A percentile compares a stretch with the other conserved stretches of the same genome.
Evolutionary conservation across 208 protist genomes (phyloP).

Genomic region (Acanthamoeba castellanii): DNA sequence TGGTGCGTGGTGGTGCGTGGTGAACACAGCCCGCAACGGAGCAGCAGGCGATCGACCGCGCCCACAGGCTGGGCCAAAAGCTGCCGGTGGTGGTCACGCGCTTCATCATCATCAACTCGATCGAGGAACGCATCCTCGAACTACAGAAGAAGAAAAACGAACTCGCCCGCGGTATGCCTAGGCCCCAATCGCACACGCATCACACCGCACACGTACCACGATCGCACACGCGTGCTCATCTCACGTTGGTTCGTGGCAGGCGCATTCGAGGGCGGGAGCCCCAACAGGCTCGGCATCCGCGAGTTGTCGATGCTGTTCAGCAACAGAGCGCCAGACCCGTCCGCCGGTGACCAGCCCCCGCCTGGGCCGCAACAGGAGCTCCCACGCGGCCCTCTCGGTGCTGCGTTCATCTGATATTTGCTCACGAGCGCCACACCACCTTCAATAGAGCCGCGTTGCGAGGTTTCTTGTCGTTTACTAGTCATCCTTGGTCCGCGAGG

Average conservation of each 20-base stretch:
- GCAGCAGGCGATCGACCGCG: conserved; percentile 38
- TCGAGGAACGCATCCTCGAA: conserved; percentile 39
- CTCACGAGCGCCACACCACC: too few relatives aligned
- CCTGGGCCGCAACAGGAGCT: neutral
- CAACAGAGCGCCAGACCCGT: neutral
- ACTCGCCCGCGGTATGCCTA: conserved; percentile 1
- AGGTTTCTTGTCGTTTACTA: too few relatives aligned
- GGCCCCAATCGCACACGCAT: too few relatives aligned
- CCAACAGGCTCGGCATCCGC: neutral
- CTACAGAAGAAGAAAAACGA: conserved; percentile 41
- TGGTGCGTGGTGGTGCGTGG: neutral
- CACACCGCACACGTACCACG: too few relatives aligned
- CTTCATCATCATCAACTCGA: conserved; percentile 40
- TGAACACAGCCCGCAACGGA: neutral
- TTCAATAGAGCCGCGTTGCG: too few relatives aligned
- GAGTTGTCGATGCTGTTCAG: neutral
- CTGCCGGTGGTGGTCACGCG: conserved; percentile 13
- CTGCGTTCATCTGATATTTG: neutral
- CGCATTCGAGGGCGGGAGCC: neutral
- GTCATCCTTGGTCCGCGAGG: neutral
- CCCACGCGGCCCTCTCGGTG: neutral
- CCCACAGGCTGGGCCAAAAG: conserved; percentile 38
- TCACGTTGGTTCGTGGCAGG: too few relatives aligned
- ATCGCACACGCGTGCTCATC: too few relatives aligned
- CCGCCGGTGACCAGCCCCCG: neutral